Conservation (phyloP, 164 flowering plant genomes). For the Piper longum region DNA sequence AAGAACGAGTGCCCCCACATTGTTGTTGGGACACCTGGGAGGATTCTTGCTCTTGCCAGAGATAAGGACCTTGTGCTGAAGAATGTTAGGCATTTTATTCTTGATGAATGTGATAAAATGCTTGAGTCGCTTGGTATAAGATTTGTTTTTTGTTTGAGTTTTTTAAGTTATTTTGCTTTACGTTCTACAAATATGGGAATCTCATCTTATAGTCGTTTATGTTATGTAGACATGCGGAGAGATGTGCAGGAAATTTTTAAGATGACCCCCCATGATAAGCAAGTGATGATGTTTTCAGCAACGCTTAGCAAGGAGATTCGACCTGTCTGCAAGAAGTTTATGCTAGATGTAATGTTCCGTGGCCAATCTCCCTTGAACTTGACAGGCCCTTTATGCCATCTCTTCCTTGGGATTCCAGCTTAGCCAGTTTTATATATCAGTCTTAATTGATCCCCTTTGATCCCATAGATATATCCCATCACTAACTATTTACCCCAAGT, state of each 20-base stretch:
- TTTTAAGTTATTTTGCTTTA: not conserved
- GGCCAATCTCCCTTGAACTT: slow-evolving; percentile 43
- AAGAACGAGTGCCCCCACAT: slow-evolving; percentile 95
- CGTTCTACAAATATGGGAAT: not conserved
- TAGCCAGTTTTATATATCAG: too few species aligned
- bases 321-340: slow-evolving; percentile 96
- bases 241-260: slow-evolving; percentile 97
- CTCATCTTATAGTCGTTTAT: not conserved
- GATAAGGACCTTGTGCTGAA: slow-evolving; percentile 83
- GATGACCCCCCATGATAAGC: slow-evolving; percentile 98
- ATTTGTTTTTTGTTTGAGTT: not conserved
- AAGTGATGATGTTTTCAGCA: slow-evolving; percentile 99
- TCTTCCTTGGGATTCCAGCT: slow-evolving; percentile 15
- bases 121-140: slow-evolving; percentile 87
- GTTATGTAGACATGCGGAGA: slow-evolving; percentile 77
- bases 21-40: slow-evolving; percentile 98
- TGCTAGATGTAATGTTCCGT: slow-evolving; percentile 99
- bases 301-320: slow-evolving; percentile 99
- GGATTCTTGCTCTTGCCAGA: slow-evolving; percentile 73
- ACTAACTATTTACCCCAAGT: not conserved
- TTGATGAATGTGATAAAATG: slow-evolving; percentile 99
- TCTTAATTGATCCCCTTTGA: not conserved
- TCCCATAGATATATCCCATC: not conserved
- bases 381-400: slow-evolving; percentile 26
- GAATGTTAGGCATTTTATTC: slow-evolving; percentile 94